A percentile compares a stretch with the other conserved stretches of the same genome.
These are phyloP conservation scores for Malus domestica DNA, from an alignment of 306 rosid genomes.

Conservation along the genomic window DNA sequence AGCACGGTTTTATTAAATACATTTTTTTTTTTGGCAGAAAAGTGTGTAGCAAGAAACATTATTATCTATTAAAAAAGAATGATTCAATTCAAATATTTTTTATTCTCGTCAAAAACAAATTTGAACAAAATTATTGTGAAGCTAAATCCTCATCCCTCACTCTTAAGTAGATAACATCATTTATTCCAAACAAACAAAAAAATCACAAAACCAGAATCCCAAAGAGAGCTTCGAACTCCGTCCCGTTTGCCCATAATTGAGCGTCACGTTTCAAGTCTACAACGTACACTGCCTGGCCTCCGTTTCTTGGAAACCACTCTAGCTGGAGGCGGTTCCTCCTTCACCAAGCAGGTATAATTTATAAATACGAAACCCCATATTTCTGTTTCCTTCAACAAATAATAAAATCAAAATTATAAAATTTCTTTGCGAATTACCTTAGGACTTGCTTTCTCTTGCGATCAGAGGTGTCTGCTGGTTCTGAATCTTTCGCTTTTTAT, in stretches of 20 bases:
- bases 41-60: too few relatives aligned
- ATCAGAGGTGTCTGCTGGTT: not conserved
- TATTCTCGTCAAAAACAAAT: too few relatives aligned
- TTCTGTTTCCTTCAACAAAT: not conserved
- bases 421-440: not conserved
- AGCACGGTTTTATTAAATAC: too few relatives aligned
- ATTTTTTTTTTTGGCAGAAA: too few relatives aligned
- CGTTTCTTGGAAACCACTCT: not conserved
- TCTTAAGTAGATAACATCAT: too few relatives aligned
- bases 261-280: not conserved
- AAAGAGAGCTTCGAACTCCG: not conserved
- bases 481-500: not conserved
- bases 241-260: not conserved
- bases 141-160: too few relatives aligned
- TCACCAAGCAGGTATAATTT: too few relatives aligned
- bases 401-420: not conserved
- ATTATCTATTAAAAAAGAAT: too few relatives aligned
- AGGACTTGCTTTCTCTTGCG: not conserved
- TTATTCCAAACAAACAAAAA: too few relatives aligned
- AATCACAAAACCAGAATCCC: not conserved
- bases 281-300: not conserved
- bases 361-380: not conserved
- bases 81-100: too few relatives aligned
- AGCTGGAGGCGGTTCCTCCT: not conserved
- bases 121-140: too few relatives aligned